Evolutionary conservation across 1,139 yeast species (phyloP), one percentile per base, ranked within the genome.

Genomic region (Suhomyces atakaporum): DNA sequence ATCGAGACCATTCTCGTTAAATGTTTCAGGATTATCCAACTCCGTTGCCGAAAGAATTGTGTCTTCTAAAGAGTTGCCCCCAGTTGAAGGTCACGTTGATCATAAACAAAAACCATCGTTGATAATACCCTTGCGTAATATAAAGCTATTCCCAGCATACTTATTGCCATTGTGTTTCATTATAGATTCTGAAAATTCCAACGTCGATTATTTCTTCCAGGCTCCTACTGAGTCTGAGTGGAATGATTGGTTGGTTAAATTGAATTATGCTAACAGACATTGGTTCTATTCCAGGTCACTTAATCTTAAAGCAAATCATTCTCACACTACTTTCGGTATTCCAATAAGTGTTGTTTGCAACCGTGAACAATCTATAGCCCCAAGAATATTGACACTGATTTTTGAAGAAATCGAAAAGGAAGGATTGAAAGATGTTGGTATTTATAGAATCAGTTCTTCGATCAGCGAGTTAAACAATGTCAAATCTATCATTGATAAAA

Each of bases 401-500:
- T 72, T 89, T 48, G 70, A 70, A 30, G 95, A 84, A 50, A 82
- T 92, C 45, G 97, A 92, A 56, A 62, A 69, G 19, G 79, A 90
- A 38, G 97, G 97, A 1, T 60, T 92, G 24, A 87, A 86, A 45
- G 97, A 90, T 56, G 87, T 88, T 42, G 98, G 98, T 15, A 69
- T 92, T 14, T 92, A 92, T 59, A 80, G 98, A 58, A 86, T 90
- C 44, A 87, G 96, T 42, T 94, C 97, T 0, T 87, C 97, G 0
- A 66, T 88, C 29, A 85, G 87, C 31, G 87, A 88, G 36, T 80
- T 92, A 44, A 79, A 75, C 42, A 74, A 79, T 16, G 70, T 89
- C 43, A 87, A 83, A 56, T 66, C 71, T 8, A 81, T 81, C 25
- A 86, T 92, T 56, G 96, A 92, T 59, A 76, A 74, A 43, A 76